Evolutionary conservation across 1,284 basidiomycete species (phyloP).

Genomic region (Grifola frondosa): DNA sequence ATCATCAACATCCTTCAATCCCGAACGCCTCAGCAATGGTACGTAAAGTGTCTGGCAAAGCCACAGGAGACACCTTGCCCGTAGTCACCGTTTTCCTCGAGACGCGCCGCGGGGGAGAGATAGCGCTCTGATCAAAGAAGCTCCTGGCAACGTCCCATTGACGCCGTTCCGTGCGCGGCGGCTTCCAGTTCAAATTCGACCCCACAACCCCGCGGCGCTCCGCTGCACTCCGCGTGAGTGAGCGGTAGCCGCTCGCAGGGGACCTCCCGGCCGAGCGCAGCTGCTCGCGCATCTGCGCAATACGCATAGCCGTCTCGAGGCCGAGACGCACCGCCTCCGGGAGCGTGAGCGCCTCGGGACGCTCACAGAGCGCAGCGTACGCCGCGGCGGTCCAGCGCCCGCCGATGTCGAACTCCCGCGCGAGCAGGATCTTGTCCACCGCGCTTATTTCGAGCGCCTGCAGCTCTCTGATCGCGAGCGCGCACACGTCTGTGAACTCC

Average conservation of each 20-base stretch:
- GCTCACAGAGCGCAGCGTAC: constrained; percentile 29
- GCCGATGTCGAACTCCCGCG: constrained; percentile 26
- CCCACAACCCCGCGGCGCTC: constrained; percentile 4
- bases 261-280: constrained; percentile 14
- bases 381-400: constrained; percentile 24
- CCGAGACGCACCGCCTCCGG: constrained; percentile 30
- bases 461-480: constrained; percentile 29
- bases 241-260: constrained; percentile 16
- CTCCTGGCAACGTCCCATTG: constrained; percentile 17
- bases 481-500: constrained; percentile 30
- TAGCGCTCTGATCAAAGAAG: constrained; percentile 12
- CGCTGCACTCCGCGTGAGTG: constrained; percentile 17
- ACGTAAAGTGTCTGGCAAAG: constrained; percentile 17
- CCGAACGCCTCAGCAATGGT: constrained; percentile 22
- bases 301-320: constrained; percentile 22
- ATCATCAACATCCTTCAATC: constrained; percentile 12
- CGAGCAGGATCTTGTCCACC: constrained; percentile 30
- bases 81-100: constrained; percentile 1
- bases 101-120: constrained; percentile 8
- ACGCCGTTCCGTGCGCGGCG: constrained; percentile 8
- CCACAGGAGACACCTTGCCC: constrained; percentile 6
- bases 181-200: neutral
- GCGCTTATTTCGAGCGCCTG: constrained; percentile 24
- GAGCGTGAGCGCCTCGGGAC: constrained; percentile 24
- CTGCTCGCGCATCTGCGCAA: constrained; percentile 27